Conservation (phyloP, 495 filamentous ascomycete species). For the Hyaloscypha bicolor region DNA sequence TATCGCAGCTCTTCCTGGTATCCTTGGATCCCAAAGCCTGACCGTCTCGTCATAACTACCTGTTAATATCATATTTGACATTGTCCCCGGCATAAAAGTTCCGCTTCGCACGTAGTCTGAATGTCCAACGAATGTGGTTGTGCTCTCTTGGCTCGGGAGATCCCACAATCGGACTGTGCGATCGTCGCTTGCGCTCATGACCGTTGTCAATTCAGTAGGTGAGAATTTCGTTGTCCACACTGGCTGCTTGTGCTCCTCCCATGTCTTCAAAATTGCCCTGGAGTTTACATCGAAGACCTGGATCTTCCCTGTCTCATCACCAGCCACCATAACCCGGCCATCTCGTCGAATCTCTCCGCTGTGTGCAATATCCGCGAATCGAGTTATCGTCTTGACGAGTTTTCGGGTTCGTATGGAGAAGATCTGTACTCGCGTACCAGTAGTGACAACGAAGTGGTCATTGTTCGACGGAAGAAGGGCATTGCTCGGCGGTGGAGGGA, state of each 20-base stretch:
- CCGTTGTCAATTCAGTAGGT: constrained; percentile 77
- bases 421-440: constrained; percentile 87
- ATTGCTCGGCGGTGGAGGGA: constrained; percentile 57
- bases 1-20: constrained; percentile 66
- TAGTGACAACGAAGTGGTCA: constrained; percentile 91
- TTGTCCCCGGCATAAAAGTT: constrained; percentile 79
- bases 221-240: constrained; percentile 91
- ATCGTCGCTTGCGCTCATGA: constrained; percentile 88
- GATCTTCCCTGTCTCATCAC: constrained; percentile 85
- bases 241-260: constrained; percentile 93
- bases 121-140: constrained; percentile 81
- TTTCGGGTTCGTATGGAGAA: constrained; percentile 89
- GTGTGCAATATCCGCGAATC: constrained; percentile 88
- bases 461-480: constrained; percentile 44
- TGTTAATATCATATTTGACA: constrained; percentile 74
- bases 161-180: constrained; percentile 93
- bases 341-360: constrained; percentile 85
- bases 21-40: constrained; percentile 87
- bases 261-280: constrained; percentile 92
- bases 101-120: constrained; percentile 89
- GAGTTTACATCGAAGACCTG: constrained; percentile 93
- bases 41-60: constrained; percentile 96
- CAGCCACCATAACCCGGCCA: constrained; percentile 84
- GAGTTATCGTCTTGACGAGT: constrained; percentile 84
- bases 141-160: constrained; percentile 74